Evolutionary conservation across 441 rosid species (phyloP).

Genomic region (Pelargonium citronellum): DNA sequence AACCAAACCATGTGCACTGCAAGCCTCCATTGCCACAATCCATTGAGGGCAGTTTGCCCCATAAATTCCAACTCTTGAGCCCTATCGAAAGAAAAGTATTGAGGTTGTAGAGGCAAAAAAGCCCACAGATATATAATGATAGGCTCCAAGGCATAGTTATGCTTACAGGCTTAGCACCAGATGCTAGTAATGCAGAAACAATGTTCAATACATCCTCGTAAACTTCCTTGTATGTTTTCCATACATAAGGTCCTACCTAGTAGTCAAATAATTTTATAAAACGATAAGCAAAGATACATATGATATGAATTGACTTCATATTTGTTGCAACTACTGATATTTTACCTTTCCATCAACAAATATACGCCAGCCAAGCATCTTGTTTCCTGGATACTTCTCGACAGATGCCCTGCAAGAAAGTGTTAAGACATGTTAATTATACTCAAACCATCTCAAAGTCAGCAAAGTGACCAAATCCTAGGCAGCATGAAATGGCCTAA

Average conservation of each 20-base stretch:
- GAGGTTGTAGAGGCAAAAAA: too few relatives aligned
- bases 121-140: not conserved
- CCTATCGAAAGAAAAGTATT: conserved; percentile 31
- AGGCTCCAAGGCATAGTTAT: not conserved
- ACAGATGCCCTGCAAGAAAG: conserved; percentile 48
- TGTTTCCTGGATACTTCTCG: conserved; percentile 50
- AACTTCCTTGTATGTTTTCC: conserved; percentile 83
- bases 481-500: not conserved
- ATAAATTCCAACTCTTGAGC: conserved; percentile 72
- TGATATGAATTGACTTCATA: too few relatives aligned
- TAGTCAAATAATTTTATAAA: not conserved
- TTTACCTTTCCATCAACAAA: conserved; percentile 62
- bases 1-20: conserved; percentile 62
- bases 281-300: too few relatives aligned
- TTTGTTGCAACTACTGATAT: not conserved
- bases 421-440: not conserved
- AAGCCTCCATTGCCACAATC: conserved; percentile 96
- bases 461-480: too few relatives aligned
- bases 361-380: conserved; percentile 88
- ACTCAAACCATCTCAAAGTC: too few relatives aligned
- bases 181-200: conserved; percentile 70
- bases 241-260: conserved; percentile 71
- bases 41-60: conserved; percentile 95
- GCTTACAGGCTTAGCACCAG: conserved; percentile 85
- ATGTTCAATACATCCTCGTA: conserved; percentile 69